Evolutionary conservation across 495 filamentous ascomycete genomes (phyloP).

Genomic region (Niebla homalea): DNA sequence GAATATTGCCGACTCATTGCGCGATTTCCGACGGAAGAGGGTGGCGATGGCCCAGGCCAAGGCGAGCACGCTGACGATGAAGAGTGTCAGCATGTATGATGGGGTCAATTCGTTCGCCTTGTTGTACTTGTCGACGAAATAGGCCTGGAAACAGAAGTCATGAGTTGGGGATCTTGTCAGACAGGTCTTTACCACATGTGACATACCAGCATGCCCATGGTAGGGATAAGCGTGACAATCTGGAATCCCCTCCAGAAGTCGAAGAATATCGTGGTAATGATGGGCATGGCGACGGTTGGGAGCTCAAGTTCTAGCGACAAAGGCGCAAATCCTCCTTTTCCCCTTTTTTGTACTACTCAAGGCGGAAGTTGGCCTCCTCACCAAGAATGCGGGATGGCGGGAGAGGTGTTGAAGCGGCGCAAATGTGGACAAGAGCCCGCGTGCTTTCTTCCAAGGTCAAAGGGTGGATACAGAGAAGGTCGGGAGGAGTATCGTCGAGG

Average conservation of each 20-base stretch:
- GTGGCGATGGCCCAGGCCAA: constrained; percentile 71
- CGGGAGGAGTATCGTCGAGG: too few species aligned
- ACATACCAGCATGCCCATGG: constrained; percentile 67
- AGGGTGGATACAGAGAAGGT: too few species aligned
- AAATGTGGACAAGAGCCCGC: too few species aligned
- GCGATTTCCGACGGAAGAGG: constrained; percentile 64
- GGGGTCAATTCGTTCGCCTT: constrained; percentile 61
- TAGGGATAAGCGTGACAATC: constrained; percentile 76
- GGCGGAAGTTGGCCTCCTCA: too few species aligned
- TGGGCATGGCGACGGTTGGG: constrained; percentile 28
- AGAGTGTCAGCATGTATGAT: constrained; percentile 69
- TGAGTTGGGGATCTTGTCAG: neutral
- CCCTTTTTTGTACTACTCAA: too few species aligned
- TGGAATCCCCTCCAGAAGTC: constrained; percentile 69
- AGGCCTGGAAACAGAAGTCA: constrained; percentile 34
- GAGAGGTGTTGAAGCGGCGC: too few species aligned
- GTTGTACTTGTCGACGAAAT: constrained; percentile 66
- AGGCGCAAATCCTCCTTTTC: neutral
- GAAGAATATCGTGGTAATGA: constrained; percentile 72
- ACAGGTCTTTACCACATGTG: neutral
- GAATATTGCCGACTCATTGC: constrained; percentile 56
- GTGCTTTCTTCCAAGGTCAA: too few species aligned
- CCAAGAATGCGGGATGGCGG: too few species aligned
- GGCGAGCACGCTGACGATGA: constrained; percentile 75
- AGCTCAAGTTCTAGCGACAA: constrained; percentile 5